Base-by-base conservation (phyloP, 179 eudicot species). In the Vitellaria paradoxa region DNA sequence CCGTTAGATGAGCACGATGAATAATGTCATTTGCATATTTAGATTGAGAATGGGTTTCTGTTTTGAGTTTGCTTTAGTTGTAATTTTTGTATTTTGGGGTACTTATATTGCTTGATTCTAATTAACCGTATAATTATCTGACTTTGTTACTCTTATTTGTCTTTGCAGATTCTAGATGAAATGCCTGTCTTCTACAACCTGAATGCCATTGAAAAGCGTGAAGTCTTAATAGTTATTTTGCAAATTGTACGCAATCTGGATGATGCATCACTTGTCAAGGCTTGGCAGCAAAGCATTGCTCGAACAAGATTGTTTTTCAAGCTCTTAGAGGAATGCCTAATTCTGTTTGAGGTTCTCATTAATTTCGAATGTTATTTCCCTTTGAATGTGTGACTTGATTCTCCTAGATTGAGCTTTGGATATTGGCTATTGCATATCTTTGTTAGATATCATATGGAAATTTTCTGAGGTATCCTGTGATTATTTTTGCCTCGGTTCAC, bases 131-230 rank as follows among this genome's bases (percentile, higher is more conserved):
- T 70, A 56, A 13, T 57, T 56, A 20, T 20, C 30, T 59, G n/a
- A 79, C 40, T 68, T 42, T 60, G 15, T 17, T 68, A 11, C 18
- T 46, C 50, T 23, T 75, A 24, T 80, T 30, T 68, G 13, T 82
- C 15, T 55, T 6, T 85, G 88, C 96, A 96, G 99, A 92, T 96
- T 79, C 93, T 96, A 68, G 99, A 96, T 80, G 99, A 96, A 84
- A 96, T 96, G 99, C 99, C 99, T 18, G 98, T 96, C 69, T 96
- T 96, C 81, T 94, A 96, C 87, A 96, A 96, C 81, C 93, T 96
- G 73, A 90, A 85, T 85, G 87, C 97, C 70, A 86, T 87, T 79
- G 98, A 96, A 77, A 96, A 96, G 82, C 97, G 98, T 81, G 99
- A 96, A 85, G 93, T 94, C 77, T 81, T 94, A 85, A 89, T 94